Base-by-base conservation (phyloP, 305 asterid genomes). In the Galium porrigens region DNA sequence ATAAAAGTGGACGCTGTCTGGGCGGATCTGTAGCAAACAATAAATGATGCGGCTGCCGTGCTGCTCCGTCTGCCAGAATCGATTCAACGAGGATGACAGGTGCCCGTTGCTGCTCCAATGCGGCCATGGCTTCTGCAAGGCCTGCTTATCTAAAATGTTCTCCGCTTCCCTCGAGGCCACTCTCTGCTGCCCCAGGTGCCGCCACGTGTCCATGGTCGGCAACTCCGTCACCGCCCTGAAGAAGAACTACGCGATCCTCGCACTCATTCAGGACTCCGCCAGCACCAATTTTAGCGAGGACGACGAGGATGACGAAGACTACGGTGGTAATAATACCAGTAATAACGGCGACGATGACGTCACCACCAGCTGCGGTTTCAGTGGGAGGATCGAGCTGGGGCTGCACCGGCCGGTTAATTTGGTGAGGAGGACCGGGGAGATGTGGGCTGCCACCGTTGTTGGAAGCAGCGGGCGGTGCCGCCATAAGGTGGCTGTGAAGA, bases 31-130 rank as follows among this genome's bases (percentile, higher is more conserved):
- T 46, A 42, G 49, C n/a, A 10, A 14, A 27, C 30, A 27, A 42
- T 42, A 46, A 57, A 64, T 64, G 25, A 87, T 87, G 96, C 80
- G 88, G 85, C 83, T 78, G 58, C 92, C 95, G 61, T 81, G 87
- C 63, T 92, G 99, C 72, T 83, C 95, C 63, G 95, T 92, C 63
- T 92, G 99, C 76, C 85, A 92, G 76, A 86, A 79, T 82, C 84
- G 83, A 84, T 92, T 84, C 83, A 81, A 82, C 83, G 99, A 92
- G 74, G 99, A 82, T 55, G 96, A 85, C 72, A 78, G 96, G 70
- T 92, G 96, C 75, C 99, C 99, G 56, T 81, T 92, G 39, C 78
- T 86, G 66, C 96, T 92, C 79, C 98, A 89, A 84, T 92, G 98
- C 83, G 98, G 98, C 76, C 98, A 92, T 68, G 88, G 95, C 57